Evolutionary conservation across 2,329 filamentous ascomycete species (phyloP), one percentile per base, ranked within the genome.

Genomic region (Alternaria atra): DNA sequence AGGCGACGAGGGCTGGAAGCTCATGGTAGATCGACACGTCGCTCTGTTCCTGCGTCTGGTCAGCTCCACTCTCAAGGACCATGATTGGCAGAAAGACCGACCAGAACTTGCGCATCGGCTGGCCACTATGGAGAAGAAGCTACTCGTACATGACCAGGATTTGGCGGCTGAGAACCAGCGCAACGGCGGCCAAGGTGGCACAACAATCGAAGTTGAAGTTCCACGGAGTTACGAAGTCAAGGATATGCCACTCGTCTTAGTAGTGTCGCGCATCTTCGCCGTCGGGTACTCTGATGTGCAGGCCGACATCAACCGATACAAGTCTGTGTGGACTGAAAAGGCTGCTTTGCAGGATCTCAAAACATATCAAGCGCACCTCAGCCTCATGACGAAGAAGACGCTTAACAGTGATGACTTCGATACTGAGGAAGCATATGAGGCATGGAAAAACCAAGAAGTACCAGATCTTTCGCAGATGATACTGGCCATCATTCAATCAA

Each of bases 231-330:
- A 97, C 78, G 92, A 97, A 78, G 90, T 98, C 75, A 97, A 95
- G 80, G 95, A 99, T 76, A 99, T 99, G 95, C 90, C 90, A 37
- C 86, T 97, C 80, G 95, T 97, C 29, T 90, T 95, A 76, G 87
- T 90, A 35, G 94, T 99, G 27, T 91, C 91, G 52, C 90, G 86
- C 70, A 91, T 97, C 65, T 99, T 98, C 79, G 91, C 91, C 44
- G 85, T 94, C 60, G 89, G 89, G 43, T 88, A 91, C 67, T 88
- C 89, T 1, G 89, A 95, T 68, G 90, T 94, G 6, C 95, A 99
- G 80, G 86, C 87, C 43, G 94, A 97, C 72, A 92, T 99, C 74
- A 91, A 97, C 78, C 86, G 89, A 50, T 88, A 97, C 78, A 91
- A 90, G 68, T 84, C 88, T 5, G 80, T 87, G 2, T 99, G 95